Evolutionary conservation across 2,329 filamentous ascomycete genomes (phyloP).

Genomic region (Aschersonia sp.): DNA sequence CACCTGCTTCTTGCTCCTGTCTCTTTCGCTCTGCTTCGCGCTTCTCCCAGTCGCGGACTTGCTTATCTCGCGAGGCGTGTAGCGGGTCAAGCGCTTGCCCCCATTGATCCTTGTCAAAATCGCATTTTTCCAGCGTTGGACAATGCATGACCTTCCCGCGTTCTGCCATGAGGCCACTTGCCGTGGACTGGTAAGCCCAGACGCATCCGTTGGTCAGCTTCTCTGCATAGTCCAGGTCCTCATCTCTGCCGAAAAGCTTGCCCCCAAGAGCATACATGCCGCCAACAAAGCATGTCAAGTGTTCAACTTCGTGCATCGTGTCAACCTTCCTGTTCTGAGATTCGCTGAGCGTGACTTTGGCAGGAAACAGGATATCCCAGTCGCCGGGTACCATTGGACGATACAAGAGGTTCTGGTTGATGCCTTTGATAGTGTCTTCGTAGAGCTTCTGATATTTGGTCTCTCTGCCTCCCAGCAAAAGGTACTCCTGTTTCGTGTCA

Average conservation of each 20-base stretch:
- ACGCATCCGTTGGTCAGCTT: constrained; percentile 38
- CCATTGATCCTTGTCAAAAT: constrained; percentile 37
- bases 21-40: constrained; percentile 20
- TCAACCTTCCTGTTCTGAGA: constrained; percentile 22
- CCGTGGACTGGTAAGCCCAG: constrained; percentile 39
- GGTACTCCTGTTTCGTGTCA: constrained; percentile 32
- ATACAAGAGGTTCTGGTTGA: constrained; percentile 62
- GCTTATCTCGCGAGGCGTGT: constrained; percentile 23
- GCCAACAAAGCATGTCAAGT: constrained; percentile 53
- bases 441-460: constrained; percentile 63
- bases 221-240: constrained; percentile 30
- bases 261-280: constrained; percentile 51
- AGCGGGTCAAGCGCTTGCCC: constrained; percentile 32
- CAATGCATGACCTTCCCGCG: constrained; percentile 30
- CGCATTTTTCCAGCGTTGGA: constrained; percentile 27
- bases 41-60: constrained; percentile 29
- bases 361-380: constrained; percentile 61
- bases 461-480: constrained; percentile 63
- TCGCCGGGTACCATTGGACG: constrained; percentile 57
- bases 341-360: constrained; percentile 37
- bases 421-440: constrained; percentile 48
- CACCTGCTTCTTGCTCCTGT: not conserved
- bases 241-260: constrained; percentile 32
- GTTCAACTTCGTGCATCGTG: constrained; percentile 45
- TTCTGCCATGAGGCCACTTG: constrained; percentile 50